Evolutionary conservation across 208 protist genomes (phyloP), one percentile per base, ranked within the genome.

Genomic region (Herpetomonas samuelpessoai): DNA sequence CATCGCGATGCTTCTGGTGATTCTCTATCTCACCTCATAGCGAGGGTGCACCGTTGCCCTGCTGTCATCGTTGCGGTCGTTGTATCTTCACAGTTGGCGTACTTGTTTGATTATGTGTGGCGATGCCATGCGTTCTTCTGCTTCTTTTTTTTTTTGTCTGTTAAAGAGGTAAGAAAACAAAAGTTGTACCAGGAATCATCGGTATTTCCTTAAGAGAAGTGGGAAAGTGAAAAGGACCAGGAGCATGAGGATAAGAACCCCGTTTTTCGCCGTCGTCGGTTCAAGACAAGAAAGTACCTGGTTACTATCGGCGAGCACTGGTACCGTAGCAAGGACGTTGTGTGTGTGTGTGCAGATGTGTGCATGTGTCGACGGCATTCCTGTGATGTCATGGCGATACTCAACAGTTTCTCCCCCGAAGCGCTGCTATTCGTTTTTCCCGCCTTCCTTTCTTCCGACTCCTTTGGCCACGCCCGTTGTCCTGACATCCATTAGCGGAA

Each of bases 21-120:
- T 92, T 3, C 54, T 87, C n/a, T 83, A 72, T 44, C 38, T 91
- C 4, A 81, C 58, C 21, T 80, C 35, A 27, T 78, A 70, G 54
- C 19, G 44, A 2, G 21, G 26, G n/a, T 26, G 4, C 29, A 21
- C 21, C 9, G 16, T 1, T 0, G 28, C 24, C 57, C 18, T 62
- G 19, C 25, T 38, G 3, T 9, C 28, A 22, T 22, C n/a, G 57
- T 4, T 48, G 31, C 16, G 27, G 49, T 49, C 30, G 12, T 9
- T 60, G 16, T 60, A 30, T 47, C 31, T 16, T 35, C 30, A 4
- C 25, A 16, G 24, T 49, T 27, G 10, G 7, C 16, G 35, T 41
- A 7, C 16, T 16, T n/a, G 6, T 45, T 57, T 27, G 12, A 21
- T 7, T 1, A n/a, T 29, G 30, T 21, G 30, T 22, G 16, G 9